phyloP scores from a whole-genome alignment of 2,329 filamentous ascomycete species.

The Juglanconis oblonga region DNA sequence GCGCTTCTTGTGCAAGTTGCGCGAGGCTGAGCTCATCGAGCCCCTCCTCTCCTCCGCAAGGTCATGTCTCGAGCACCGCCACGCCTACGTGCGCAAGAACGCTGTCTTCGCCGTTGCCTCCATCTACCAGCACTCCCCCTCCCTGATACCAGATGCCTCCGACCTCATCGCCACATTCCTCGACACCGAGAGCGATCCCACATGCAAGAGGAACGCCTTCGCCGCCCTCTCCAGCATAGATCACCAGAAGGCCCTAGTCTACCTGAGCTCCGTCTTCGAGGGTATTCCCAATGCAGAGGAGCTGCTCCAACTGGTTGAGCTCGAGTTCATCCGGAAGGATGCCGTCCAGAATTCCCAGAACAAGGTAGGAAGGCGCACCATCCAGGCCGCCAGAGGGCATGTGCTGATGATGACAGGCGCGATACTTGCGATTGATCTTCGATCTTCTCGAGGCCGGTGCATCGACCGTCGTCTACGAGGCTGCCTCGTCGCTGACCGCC shows the following conservation, averaged over 20 bases:
- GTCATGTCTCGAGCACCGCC: conserved; percentile 89
- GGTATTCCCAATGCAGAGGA: conserved; percentile 93
- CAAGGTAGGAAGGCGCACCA: conserved; percentile 59
- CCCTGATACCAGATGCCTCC: conserved; percentile 90
- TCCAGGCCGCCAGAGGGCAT: background rate
- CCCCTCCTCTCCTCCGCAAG: conserved; percentile 90
- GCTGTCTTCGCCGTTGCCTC: conserved; percentile 92
- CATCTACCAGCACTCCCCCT: conserved; percentile 86
- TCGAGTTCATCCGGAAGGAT: conserved; percentile 98
- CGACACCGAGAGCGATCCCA: conserved; percentile 85
- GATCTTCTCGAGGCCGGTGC: conserved; percentile 90
- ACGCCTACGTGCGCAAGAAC: conserved; percentile 97
- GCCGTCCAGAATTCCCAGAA: conserved; percentile 92
- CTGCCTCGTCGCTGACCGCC: conserved; percentile 88
- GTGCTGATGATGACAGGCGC: conserved; percentile 55
- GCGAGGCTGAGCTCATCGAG: conserved; percentile 93
- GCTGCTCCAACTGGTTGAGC: conserved; percentile 84
- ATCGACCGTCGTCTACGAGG: conserved; percentile 96
- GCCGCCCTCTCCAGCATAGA: conserved; percentile 86
- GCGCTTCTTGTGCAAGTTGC: conserved; percentile 93
- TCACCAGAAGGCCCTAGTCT: conserved; percentile 87
- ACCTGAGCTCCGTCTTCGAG: conserved; percentile 86
- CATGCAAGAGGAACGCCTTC: conserved; percentile 97
- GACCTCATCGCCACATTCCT: conserved; percentile 90
- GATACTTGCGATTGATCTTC: conserved; percentile 92